phyloP scores from a whole-genome alignment of 371 early-diverging fungal genomes.

The Lichtheimia hyalospora region DNA sequence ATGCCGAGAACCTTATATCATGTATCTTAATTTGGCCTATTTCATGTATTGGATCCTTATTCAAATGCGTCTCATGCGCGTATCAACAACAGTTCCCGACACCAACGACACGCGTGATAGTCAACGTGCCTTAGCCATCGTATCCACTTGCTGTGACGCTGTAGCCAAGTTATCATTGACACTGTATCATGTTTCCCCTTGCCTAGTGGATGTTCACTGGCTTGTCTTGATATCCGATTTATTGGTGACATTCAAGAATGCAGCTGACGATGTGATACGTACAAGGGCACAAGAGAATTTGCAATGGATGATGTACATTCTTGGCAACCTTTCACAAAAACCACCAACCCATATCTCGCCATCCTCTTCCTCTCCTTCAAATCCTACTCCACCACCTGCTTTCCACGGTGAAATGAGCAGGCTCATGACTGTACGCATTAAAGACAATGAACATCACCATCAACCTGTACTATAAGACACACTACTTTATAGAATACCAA shows the following conservation, averaged over 20 bases:
- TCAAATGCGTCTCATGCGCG: constrained; percentile 30
- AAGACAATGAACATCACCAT: too few species aligned
- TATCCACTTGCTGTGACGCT: constrained; percentile 39
- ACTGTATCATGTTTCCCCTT: constrained; percentile 24
- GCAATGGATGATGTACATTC: constrained; percentile 13
- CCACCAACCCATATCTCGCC: too few species aligned
- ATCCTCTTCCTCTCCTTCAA: too few species aligned
- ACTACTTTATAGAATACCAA: too few species aligned
- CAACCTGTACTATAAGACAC: too few species aligned
- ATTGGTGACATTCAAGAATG: constrained; percentile 21
- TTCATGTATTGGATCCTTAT: constrained; percentile 32
- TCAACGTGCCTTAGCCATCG: constrained; percentile 34
- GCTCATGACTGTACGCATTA: too few species aligned
- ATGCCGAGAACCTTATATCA: constrained; percentile 20
- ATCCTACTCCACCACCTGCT: too few species aligned
- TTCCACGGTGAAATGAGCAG: too few species aligned
- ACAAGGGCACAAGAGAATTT: constrained; percentile 25
- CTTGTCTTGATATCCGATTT: constrained; percentile 30
- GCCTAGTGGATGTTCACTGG: constrained; percentile 39
- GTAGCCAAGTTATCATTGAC: constrained; percentile 28
- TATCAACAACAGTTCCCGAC: constrained; percentile 8
- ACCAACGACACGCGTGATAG: constrained; percentile 23
- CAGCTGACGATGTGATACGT: constrained; percentile 23
- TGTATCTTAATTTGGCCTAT: constrained; percentile 30
- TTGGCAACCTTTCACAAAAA: constrained; percentile 7